These are phyloP conservation scores for Fraxinus dipetala DNA, from an alignment of 305 asterid species.

Conservation along the genomic window DNA sequence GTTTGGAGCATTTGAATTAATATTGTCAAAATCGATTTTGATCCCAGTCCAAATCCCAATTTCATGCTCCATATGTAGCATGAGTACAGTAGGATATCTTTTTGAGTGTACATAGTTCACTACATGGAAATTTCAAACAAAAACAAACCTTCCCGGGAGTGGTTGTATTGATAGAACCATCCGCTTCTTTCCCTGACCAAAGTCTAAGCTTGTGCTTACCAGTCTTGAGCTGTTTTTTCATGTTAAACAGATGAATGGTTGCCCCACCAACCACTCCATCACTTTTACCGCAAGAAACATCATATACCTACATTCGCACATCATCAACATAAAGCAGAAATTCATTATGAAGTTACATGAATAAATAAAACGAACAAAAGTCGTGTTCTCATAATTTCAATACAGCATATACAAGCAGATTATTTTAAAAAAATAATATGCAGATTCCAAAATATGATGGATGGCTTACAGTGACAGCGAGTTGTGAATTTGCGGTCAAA, in stretches of 20 bases:
- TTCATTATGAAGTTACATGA: background rate
- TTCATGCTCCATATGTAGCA: background rate
- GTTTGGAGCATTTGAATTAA: background rate
- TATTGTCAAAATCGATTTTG: background rate
- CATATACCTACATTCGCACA: constrained; percentile 61
- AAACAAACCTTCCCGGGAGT: constrained; percentile 85
- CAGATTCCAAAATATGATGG: background rate
- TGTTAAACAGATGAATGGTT: constrained; percentile 81
- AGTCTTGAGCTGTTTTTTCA: constrained; percentile 84
- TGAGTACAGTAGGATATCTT: background rate
- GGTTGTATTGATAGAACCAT: constrained; percentile 76
- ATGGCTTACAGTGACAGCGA: constrained; percentile 67
- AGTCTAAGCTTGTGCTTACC: constrained; percentile 96
- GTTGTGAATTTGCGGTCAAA: constrained; percentile 85
- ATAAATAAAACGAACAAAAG: background rate
- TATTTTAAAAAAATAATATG: background rate
- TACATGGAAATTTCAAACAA: background rate
- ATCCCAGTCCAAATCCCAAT: background rate
- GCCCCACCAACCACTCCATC: constrained; percentile 94
- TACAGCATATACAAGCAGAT: background rate
- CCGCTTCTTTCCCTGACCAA: constrained; percentile 85
- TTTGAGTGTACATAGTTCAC: background rate
- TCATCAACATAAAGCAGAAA: background rate
- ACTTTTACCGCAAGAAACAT: constrained; percentile 72
- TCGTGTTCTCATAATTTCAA: background rate